These are phyloP conservation scores for Metschnikowia lochheadii DNA, from an alignment of 805 yeast species.

Conservation along the genomic window DNA sequence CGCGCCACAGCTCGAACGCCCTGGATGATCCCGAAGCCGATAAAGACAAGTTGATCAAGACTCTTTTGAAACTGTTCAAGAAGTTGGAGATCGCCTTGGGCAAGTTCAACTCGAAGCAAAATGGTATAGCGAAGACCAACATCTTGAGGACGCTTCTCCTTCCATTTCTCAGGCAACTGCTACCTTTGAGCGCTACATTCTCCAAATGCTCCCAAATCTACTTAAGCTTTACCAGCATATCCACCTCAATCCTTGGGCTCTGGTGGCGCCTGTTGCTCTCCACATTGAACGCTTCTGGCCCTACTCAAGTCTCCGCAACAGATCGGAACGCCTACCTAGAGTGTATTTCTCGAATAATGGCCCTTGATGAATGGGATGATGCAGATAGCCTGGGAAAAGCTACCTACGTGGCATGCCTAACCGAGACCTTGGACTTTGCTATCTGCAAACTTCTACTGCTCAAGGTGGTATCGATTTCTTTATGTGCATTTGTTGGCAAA, in stretches of 20 bases:
- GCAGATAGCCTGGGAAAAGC: slow-evolving; percentile 22
- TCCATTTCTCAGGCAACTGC: slow-evolving; percentile 19
- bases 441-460: slow-evolving; percentile 43
- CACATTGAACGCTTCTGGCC: slow-evolving; percentile 10
- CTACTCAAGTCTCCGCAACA: slow-evolving; percentile 34
- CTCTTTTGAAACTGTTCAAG: slow-evolving; percentile 22
- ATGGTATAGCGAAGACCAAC: slow-evolving; percentile 28
- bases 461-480: slow-evolving; percentile 51
- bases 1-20: not conserved
- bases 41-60: slow-evolving; percentile 12
- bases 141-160: slow-evolving; percentile 45
- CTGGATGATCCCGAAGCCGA: slow-evolving; percentile 4
- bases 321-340: slow-evolving; percentile 54
- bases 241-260: slow-evolving; percentile 32
- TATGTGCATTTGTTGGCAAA: slow-evolving; percentile 66
- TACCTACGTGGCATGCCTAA: slow-evolving; percentile 34
- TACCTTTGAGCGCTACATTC: slow-evolving; percentile 21
- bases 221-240: slow-evolving; percentile 30
- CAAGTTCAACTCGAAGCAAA: slow-evolving; percentile 33
- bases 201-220: slow-evolving; percentile 22
- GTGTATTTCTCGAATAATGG: slow-evolving; percentile 47
- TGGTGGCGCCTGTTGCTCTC: slow-evolving; percentile 54
- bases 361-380: slow-evolving; percentile 44
- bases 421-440: slow-evolving; percentile 51
- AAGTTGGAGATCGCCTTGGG: slow-evolving; percentile 40